Evolutionary conservation across 176 grass and related monocot genomes (phyloP).

Genomic region (Zizania latifolia): DNA sequence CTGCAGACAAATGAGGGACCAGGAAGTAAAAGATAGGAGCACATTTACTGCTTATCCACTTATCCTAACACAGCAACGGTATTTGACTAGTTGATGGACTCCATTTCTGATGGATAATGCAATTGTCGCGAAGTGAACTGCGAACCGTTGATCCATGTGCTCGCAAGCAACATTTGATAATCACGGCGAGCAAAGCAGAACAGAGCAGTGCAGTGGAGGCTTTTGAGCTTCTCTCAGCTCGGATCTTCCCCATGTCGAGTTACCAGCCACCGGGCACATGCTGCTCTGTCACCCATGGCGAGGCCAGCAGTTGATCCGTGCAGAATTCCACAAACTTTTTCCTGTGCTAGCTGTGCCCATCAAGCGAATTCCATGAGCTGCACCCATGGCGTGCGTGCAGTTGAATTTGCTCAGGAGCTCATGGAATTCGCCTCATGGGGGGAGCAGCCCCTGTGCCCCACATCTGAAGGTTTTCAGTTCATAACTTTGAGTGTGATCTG

Average conservation of each 20-base stretch:
- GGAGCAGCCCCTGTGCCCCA: neutral
- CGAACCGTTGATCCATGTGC: neutral
- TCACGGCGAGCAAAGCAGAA: neutral
- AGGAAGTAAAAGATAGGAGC: neutral
- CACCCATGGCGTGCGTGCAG: neutral
- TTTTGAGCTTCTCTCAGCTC: no score
- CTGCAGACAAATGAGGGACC: neutral
- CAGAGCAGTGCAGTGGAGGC: neutral
- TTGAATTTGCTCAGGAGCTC: neutral
- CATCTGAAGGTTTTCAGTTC: neutral
- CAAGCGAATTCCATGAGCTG: neutral
- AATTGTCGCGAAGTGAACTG: neutral
- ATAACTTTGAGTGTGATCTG: neutral
- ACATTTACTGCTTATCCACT: neutral
- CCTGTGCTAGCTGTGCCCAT: neutral
- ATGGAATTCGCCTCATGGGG: neutral
- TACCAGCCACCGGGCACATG: neutral
- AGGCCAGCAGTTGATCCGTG: neutral
- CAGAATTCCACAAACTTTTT: neutral
- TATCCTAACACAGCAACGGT: neutral
- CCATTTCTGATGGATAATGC: neutral
- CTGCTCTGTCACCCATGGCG: neutral
- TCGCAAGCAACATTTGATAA: neutral
- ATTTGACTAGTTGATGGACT: no score
- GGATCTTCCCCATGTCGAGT: neutral